Evolutionary conservation across 148 eudicot species (phyloP).

Genomic region (Heliosperma pusillum): DNA sequence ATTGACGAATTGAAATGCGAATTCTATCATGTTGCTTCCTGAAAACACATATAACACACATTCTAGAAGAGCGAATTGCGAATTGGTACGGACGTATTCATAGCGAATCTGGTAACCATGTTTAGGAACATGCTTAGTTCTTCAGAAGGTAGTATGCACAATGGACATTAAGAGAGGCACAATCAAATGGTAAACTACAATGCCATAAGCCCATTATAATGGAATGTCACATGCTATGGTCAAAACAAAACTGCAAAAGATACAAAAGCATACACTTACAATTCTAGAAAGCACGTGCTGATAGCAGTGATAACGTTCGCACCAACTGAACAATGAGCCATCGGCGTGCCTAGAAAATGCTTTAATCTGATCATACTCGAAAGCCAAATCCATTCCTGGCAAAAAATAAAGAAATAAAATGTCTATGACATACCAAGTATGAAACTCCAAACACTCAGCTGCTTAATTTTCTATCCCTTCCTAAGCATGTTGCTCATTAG

Average conservation of each 20-base stretch:
- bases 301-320: constrained; percentile 80
- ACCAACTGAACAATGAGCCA: constrained; percentile 95
- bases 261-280: no score
- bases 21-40: no score
- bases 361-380: constrained; percentile 76
- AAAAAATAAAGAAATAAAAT: constrained; percentile 19
- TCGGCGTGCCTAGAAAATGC: constrained; percentile 79
- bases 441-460: neutral
- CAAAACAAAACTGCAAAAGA: no score
- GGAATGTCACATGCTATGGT: no score
- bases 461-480: neutral
- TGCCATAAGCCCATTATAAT: neutral
- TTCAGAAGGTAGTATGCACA: neutral
- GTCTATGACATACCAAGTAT: neutral
- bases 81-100: no score
- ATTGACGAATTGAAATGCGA: no score
- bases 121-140: neutral
- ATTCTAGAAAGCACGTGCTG: constrained; percentile 60
- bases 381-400: constrained; percentile 80
- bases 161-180: neutral
- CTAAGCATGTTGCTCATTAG: no score
- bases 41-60: no score
- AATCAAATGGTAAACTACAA: neutral
- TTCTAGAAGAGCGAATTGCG: no score
- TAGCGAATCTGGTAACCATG: no score